Evolutionary conservation across 495 filamentous ascomycete genomes (phyloP).

Genomic region (Penicillium parvum): DNA sequence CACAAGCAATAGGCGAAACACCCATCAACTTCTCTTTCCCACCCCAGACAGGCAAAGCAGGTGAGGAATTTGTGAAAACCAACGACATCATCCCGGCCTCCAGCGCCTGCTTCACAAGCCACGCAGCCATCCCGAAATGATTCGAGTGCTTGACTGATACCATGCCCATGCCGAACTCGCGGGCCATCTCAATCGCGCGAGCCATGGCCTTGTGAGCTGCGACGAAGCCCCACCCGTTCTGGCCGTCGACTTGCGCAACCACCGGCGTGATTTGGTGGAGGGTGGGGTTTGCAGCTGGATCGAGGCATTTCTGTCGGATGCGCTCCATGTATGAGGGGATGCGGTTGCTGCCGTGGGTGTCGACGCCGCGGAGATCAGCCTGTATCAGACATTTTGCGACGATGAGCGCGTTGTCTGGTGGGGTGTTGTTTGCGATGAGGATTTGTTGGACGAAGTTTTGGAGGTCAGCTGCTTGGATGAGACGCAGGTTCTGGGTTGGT

Average conservation of each 20-base stretch:
- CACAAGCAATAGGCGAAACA: slow-evolving; percentile 73
- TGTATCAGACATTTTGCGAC: slow-evolving; percentile 60
- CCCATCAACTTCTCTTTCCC: slow-evolving; percentile 64
- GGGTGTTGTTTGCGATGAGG: slow-evolving; percentile 55
- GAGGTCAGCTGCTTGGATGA: slow-evolving; percentile 22
- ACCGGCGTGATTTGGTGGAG: slow-evolving; percentile 59
- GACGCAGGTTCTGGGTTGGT: slow-evolving; percentile 19
- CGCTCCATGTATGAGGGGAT: slow-evolving; percentile 72
- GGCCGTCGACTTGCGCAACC: slow-evolving; percentile 61
- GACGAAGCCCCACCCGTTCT: slow-evolving; percentile 73
- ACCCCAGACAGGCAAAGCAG: slow-evolving; percentile 70
- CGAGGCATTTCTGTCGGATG: slow-evolving; percentile 60
- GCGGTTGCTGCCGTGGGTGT: slow-evolving; percentile 74
- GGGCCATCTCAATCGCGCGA: slow-evolving; percentile 59
- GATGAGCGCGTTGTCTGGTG: slow-evolving; percentile 49
- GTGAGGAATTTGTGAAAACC: slow-evolving; percentile 75
- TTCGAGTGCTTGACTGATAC: slow-evolving; percentile 69
- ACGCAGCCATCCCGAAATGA: slow-evolving; percentile 78
- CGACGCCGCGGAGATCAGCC: slow-evolving; percentile 73
- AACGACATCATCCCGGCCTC: slow-evolving; percentile 69
- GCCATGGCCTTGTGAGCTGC: slow-evolving; percentile 60
- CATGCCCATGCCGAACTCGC: slow-evolving; percentile 65
- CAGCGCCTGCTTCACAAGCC: slow-evolving; percentile 70
- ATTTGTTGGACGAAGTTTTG: slow-evolving; percentile 42
- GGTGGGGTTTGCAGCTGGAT: slow-evolving; percentile 52